phyloP scores from a whole-genome alignment of 177 flowering plant species.

The Vitis hybrid region DNA sequence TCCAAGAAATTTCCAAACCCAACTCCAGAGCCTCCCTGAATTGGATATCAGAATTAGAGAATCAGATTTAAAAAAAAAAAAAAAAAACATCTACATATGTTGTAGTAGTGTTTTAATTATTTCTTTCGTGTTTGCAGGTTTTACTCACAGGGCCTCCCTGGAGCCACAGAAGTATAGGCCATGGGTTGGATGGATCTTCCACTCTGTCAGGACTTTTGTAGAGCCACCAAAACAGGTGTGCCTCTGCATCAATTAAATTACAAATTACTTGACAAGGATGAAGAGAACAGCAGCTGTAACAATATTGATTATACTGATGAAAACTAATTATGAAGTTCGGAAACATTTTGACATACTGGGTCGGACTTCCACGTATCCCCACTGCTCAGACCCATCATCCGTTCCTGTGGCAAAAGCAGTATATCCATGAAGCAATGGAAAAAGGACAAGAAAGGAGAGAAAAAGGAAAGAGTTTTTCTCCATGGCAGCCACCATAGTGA shows the following conservation, averaged over 20 bases:
- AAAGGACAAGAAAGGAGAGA: constrained; percentile 8
- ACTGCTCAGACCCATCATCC: constrained; percentile 36
- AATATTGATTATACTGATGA: neutral
- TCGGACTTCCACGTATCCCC: constrained; percentile 48
- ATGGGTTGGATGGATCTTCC: constrained; percentile 30
- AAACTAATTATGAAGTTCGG: too few species aligned
- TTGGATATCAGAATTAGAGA: neutral
- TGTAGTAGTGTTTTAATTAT: too few species aligned
- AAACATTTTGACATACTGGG: constrained; percentile 24
- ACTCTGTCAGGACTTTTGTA: constrained; percentile 42
- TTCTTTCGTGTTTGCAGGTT: too few species aligned
- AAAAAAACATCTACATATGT: neutral
- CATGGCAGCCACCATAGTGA: constrained; percentile 4
- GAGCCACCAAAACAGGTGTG: constrained; percentile 55
- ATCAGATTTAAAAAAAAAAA: neutral
- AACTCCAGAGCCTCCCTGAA: constrained; percentile 34
- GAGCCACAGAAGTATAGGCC: constrained; percentile 52
- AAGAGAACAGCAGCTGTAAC: neutral
- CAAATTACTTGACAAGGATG: neutral
- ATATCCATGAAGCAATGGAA: constrained; percentile 15
- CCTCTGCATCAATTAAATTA: constrained; percentile 27
- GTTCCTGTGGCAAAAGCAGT: constrained; percentile 20
- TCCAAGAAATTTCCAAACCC: constrained; percentile 26
- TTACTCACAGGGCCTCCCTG: constrained; percentile 53
- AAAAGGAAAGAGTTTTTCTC: constrained; percentile 7